Evolutionary conservation across 2,329 filamentous ascomycete species (phyloP).

Genomic region (Botrytis galanthina): DNA sequence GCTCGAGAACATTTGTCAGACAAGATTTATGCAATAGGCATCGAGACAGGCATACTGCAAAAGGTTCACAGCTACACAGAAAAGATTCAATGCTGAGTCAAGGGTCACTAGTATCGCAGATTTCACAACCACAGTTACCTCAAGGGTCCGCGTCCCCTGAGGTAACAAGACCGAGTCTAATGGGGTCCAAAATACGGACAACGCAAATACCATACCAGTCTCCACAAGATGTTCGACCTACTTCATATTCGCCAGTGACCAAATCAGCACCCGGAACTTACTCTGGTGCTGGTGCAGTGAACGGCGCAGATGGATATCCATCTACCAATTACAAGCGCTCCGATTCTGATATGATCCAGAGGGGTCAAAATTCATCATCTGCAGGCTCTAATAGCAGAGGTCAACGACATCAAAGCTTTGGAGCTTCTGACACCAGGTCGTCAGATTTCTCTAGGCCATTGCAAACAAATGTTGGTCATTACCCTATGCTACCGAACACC

Average conservation of each 20-base stretch:
- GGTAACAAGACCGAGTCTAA: constrained; percentile 32
- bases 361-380: constrained; percentile 28
- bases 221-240: constrained; percentile 34
- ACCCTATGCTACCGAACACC: constrained; percentile 54
- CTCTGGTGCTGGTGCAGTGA: constrained; percentile 30
- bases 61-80: constrained; percentile 72
- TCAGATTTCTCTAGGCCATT: constrained; percentile 47
- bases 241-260: constrained; percentile 36
- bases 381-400: constrained; percentile 25
- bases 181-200: constrained; percentile 32
- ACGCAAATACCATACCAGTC: constrained; percentile 37
- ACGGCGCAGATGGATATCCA: constrained; percentile 31
- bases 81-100: constrained; percentile 63
- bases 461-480: constrained; percentile 49
- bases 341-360: constrained; percentile 35
- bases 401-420: constrained; percentile 37
- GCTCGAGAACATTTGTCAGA: constrained; percentile 85
- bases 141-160: constrained; percentile 37
- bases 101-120: constrained; percentile 39
- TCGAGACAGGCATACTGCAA: constrained; percentile 75
- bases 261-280: constrained; percentile 35
- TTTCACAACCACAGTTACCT: constrained; percentile 27
- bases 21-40: constrained; percentile 89
- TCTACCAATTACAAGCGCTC: constrained; percentile 35
- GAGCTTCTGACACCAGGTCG: constrained; percentile 33